A percentile compares a stretch with the other conserved stretches of the same genome.
Conservation (phyloP, 2,329 filamentous ascomycete genomes). For the Stagonosporopsis rhizophila region DNA sequence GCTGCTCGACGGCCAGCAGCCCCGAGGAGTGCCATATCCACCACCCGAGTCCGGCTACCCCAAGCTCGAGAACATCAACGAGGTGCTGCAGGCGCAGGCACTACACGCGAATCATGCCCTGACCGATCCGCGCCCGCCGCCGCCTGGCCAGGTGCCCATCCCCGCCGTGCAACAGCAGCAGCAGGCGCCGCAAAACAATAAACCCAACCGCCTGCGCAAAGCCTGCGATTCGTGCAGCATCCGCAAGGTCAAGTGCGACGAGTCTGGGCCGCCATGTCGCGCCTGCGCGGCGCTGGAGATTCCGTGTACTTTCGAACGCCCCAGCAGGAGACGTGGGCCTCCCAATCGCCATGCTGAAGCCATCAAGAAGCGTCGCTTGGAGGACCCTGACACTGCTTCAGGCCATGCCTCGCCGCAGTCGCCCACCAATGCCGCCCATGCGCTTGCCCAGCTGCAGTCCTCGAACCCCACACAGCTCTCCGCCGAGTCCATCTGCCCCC, state of each 20-base stretch:
- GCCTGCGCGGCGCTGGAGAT: conserved; percentile 71
- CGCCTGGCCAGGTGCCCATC: conserved; percentile 20
- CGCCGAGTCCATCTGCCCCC: conserved; percentile 74
- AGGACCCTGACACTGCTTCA: conserved; percentile 49
- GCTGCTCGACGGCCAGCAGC: conserved; percentile 15
- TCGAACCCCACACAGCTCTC: conserved; percentile 57
- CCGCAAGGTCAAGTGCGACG: conserved; percentile 64
- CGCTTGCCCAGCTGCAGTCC: conserved; percentile 58
- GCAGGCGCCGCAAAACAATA: conserved; percentile 31
- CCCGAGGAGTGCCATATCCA: conserved; percentile 10
- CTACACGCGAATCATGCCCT: conserved; percentile 46
- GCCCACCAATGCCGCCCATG: conserved; percentile 61
- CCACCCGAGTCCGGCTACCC: conserved; percentile 31
- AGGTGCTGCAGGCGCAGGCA: conserved; percentile 47
- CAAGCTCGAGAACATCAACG: conserved; percentile 48
- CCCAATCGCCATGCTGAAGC: conserved; percentile 72
- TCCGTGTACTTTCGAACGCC: conserved; percentile 70
- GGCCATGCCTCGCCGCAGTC: conserved; percentile 56
- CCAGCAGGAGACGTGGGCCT: conserved; percentile 68
- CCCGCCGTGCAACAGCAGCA: conserved; percentile 12
- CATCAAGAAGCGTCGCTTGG: conserved; percentile 67
- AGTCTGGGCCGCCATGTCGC: conserved; percentile 69
- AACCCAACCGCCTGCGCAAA: conserved; percentile 49
- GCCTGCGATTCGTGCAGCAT: conserved; percentile 54
- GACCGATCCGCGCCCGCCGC: conserved; percentile 33